Base-by-base conservation (phyloP, 352 stramenopile species). In the Phytophthora pinifolia region DNA sequence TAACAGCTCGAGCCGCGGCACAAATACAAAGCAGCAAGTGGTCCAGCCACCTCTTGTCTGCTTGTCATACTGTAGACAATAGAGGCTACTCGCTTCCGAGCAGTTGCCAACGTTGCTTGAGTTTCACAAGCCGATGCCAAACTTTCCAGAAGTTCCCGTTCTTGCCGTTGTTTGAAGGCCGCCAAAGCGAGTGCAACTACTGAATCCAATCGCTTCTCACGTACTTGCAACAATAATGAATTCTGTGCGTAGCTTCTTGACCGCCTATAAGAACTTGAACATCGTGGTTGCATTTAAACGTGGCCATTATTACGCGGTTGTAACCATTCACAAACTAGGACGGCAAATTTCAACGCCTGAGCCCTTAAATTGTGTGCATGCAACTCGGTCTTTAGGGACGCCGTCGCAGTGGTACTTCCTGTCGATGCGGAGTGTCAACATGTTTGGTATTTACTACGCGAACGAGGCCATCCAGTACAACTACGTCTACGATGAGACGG, bases 401-500 rank as follows among this genome's bases (percentile, higher is more conserved):
- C 49, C 49, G 9, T 46, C 32, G 5, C 37, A 48, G 22, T 72
- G 46, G 47, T 67, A 64, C 31, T 64, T 67, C 17, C 2, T 54
- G 3, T 63, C 52, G 6, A 29, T 71, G 0, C 22, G 22, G 3
- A 27, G 4, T 27, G 41, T 61, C 1, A 63, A 46, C 36, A 30
- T 70, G 1, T 71, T 71, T 6, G 36, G 56, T 6, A 46, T 62
- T 10, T 56, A 63, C 46, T 39, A 49, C 22, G 49, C n/a, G 0
- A 65, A 56, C 20, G 34, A 53, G 2, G 14, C 9, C 1, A 41
- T 42, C 0, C 51, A 57, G 15, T 37, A 38, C 46, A 67, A 62
- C 51, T 67, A 51, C 45, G 27, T 62, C 10, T 67, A 66, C 42
- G 33, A 51, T 0, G 50, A 61, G 17, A 13, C 12, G 0, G 33